Evolutionary conservation across 1,284 basidiomycete species (phyloP).

Genomic region (Leccinum solheimii): DNA sequence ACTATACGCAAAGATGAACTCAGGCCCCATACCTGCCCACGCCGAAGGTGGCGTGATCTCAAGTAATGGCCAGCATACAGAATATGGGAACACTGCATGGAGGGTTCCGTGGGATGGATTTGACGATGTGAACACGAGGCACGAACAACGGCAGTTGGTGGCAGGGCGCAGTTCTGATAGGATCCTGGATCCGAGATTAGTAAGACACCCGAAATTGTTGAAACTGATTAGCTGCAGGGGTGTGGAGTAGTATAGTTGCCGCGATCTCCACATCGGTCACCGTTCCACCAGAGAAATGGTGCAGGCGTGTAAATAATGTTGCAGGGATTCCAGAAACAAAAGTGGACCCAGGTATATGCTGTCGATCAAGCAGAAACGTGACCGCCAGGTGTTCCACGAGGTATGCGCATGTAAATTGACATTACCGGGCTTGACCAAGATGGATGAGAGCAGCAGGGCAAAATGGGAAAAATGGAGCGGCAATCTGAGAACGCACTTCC

Average conservation of each 20-base stretch:
- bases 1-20: constrained; percentile 18
- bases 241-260: constrained; percentile 1
- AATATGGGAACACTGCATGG: constrained; percentile 17
- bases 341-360: background rate
- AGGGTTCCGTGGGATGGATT: constrained; percentile 19
- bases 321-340: background rate
- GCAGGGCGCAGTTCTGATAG: constrained; percentile 3
- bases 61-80: constrained; percentile 2
- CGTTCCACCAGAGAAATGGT: background rate
- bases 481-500: background rate
- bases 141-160: constrained; percentile 8
- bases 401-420: constrained; percentile 13
- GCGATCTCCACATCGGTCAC: background rate
- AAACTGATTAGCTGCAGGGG: background rate
- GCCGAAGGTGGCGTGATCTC: constrained; percentile 17
- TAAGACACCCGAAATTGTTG: background rate
- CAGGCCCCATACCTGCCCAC: constrained; percentile 19
- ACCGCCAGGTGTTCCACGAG: constrained; percentile 11
- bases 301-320: background rate
- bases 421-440: constrained; percentile 1
- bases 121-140: constrained; percentile 33
- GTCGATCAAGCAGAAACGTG: constrained; percentile 2
- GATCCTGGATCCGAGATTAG: constrained; percentile 18
- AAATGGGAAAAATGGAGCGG: background rate
- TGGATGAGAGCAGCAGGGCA: background rate